Evolutionary conservation across 2,329 filamentous ascomycete genomes (phyloP).

Genomic region (Beauveria pseudobassiana): DNA sequence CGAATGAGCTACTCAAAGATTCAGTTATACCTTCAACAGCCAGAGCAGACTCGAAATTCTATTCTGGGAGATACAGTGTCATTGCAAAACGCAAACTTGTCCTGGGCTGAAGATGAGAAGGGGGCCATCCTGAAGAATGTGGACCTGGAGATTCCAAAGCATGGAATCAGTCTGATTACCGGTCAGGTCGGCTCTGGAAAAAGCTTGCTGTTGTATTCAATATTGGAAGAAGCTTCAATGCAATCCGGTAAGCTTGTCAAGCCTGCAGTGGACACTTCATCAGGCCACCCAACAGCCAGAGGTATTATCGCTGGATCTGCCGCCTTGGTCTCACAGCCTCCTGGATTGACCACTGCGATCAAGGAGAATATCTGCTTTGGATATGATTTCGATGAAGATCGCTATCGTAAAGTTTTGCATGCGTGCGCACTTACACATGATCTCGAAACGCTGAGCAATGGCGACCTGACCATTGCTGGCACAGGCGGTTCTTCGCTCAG

Average conservation of each 20-base stretch:
- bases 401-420: constrained; percentile 59
- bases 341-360: constrained; percentile 70
- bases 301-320: constrained; percentile 31
- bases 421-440: constrained; percentile 64
- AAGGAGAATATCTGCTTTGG: constrained; percentile 66
- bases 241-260: constrained; percentile 38
- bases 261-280: constrained; percentile 52
- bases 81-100: constrained; percentile 2
- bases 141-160: constrained; percentile 52
- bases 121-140: constrained; percentile 52
- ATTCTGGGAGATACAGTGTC: not conserved
- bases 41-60: not conserved
- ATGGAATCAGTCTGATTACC: constrained; percentile 58
- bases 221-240: constrained; percentile 62
- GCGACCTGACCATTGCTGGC: constrained; percentile 65
- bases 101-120: constrained; percentile 23
- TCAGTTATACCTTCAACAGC: not conserved
- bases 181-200: constrained; percentile 66
- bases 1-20: constrained; percentile 7
- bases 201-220: constrained; percentile 57
- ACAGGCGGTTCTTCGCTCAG: constrained; percentile 70
- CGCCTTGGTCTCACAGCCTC: constrained; percentile 64
- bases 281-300: constrained; percentile 39
- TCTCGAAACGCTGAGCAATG: constrained; percentile 60
- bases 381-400: constrained; percentile 51